Evolutionary conservation across 345 rosid species (phyloP).

Genomic region (Psidium friedrichsthalianum): DNA sequence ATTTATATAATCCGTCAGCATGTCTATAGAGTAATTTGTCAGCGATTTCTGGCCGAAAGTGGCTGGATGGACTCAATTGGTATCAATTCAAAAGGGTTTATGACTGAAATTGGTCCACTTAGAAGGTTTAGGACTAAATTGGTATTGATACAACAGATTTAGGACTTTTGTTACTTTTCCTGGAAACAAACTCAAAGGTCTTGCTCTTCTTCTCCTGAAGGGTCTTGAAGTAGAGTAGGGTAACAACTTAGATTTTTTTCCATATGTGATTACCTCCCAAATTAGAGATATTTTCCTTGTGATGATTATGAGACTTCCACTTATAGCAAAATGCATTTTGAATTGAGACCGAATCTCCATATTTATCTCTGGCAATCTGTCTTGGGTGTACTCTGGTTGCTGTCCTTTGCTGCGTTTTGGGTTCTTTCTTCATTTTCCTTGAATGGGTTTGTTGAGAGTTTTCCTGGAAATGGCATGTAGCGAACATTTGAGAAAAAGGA

Average conservation of each 20-base stretch:
- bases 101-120: no score
- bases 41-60: no score
- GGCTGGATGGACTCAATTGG: no score
- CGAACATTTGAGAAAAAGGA: neutral
- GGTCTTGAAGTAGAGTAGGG: neutral
- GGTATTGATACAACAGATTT: no score
- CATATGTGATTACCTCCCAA: neutral
- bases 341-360: neutral
- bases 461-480: neutral
- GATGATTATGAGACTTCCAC: neutral
- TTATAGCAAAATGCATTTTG: neutral
- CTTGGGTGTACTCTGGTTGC: neutral
- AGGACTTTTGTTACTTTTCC: no score
- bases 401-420: neutral
- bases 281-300: neutral
- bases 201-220: no score
- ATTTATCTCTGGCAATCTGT: neutral
- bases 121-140: no score
- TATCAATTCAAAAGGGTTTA: no score
- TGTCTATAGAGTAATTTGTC: constrained; percentile 12
- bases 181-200: no score
- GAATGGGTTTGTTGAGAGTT: neutral
- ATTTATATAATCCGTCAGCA: constrained; percentile 4
- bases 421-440: neutral
- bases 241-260: neutral